Evolutionary conservation across 129 eudicot species (phyloP).

Genomic region (Saussurea involucrata): DNA sequence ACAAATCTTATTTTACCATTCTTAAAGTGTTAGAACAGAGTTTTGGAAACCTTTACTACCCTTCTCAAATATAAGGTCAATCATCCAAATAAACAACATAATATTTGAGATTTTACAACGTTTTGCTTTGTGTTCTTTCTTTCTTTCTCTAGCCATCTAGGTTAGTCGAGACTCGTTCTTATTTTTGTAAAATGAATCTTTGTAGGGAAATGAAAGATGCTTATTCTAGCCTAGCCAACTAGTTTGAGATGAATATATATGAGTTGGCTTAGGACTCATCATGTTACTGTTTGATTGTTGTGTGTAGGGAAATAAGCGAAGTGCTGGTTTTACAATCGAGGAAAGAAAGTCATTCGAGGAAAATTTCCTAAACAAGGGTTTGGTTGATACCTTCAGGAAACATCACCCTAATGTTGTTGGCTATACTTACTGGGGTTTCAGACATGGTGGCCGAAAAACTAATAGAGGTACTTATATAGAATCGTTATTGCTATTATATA

Average conservation of each 20-base stretch:
- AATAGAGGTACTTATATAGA: slow-evolving; percentile 60
- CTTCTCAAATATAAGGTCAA: too few species aligned
- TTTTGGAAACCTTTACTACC: too few species aligned
- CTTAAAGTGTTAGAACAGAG: too few species aligned
- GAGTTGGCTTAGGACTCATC: neutral
- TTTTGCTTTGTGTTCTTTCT: too few species aligned
- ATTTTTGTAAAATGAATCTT: neutral
- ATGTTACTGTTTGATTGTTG: neutral
- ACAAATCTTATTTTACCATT: too few species aligned
- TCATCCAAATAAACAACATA: too few species aligned
- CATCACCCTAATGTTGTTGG: slow-evolving; percentile 92
- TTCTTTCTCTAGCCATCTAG: too few species aligned
- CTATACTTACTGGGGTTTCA: slow-evolving; percentile 94
- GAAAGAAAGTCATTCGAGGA: slow-evolving; percentile 83
- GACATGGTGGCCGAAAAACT: slow-evolving; percentile 92
- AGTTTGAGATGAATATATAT: neutral
- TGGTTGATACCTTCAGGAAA: slow-evolving; percentile 87
- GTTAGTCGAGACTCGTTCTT: too few species aligned
- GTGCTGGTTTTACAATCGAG: slow-evolving; percentile 94
- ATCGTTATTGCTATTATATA: neutral
- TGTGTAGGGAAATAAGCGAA: slow-evolving; percentile 83
- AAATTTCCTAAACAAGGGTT: slow-evolving; percentile 71
- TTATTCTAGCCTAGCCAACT: too few species aligned
- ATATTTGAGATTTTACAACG: too few species aligned
- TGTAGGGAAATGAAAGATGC: neutral